Evolutionary conservation across 495 filamentous ascomycete genomes (phyloP), one percentile per base, ranked within the genome.

Genomic region (Baudoinia panamericana): DNA sequence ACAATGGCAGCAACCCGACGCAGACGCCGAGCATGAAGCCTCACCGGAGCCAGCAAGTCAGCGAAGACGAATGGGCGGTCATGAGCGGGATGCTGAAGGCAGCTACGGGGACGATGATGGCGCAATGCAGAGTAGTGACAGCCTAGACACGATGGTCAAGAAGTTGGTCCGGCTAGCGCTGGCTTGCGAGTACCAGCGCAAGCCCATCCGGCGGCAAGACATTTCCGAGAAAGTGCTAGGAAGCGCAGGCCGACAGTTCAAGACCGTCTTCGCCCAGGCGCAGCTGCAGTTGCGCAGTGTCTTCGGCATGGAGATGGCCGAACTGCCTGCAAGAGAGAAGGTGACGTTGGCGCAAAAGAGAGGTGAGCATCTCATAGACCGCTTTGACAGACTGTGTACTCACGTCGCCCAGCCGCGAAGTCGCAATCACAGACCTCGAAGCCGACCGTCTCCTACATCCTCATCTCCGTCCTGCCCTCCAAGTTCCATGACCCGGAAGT

Each of bases 91-190:
- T 22, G 27, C 18, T 20, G 47, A 45, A 2, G 39, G 39, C 4
- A 16, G 30, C 17, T 27, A 15, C 33, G 41, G 19, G 13, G 24
- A 40, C 33, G 32, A 29, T n/a, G 19, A 28, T 17, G 46, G 30
- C 25, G 11, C 21, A 17, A 43, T 41, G 23, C 51, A 52, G 29
- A 56, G 58, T 24, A 61, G 59, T 22, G 59, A 57, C 19, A 72
- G 61, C 49, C 63, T 65, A 5, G 73, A 80, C 36, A 75, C 81
- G 45, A 65, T 88, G 51, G 75, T 84, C 22, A 95, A 93, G 62
- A 93, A 86, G 48, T 63, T 97, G 32, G 79, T 96, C 15, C 77
- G 90, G n/a, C 73, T 93, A 30, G 90, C 85, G 2, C 58, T 96
- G 5, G 74, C 87, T 2, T 84, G 82, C 63, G 90, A 95, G 57